Conservation (phyloP, 2,329 filamentous ascomycete genomes). For the Penicillium sp. region DNA sequence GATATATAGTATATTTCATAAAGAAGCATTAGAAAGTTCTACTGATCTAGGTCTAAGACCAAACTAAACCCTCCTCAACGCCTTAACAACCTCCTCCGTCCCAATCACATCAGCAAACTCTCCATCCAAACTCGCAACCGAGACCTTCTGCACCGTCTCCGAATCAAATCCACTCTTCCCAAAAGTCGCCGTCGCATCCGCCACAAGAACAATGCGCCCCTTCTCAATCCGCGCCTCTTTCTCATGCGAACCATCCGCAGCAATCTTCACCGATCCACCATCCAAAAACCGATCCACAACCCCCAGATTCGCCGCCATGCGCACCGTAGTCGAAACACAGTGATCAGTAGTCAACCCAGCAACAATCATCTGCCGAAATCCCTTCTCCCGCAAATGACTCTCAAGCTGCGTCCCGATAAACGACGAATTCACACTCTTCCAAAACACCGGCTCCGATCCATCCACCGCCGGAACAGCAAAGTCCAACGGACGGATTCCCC, state of each 20-base stretch:
- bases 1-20: too few relatives aligned
- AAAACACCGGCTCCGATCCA: constrained; percentile 36
- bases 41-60: too few relatives aligned
- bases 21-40: too few relatives aligned
- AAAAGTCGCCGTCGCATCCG: constrained; percentile 46
- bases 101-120: constrained; percentile 43
- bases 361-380: constrained; percentile 38
- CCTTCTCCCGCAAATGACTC: constrained; percentile 28
- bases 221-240: constrained; percentile 18
- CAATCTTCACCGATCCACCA: constrained; percentile 11
- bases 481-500: constrained; percentile 26
- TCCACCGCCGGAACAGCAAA: constrained; percentile 28
- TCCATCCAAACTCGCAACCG: constrained; percentile 41
- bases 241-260: constrained; percentile 19
- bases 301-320: constrained; percentile 46
- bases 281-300: constrained; percentile 34
- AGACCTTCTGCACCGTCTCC: constrained; percentile 44
- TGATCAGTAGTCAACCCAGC: constrained; percentile 47
- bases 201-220: constrained; percentile 39
- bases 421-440: constrained; percentile 45
- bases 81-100: constrained; percentile 35
- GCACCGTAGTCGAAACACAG: constrained; percentile 46
- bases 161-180: constrained; percentile 42
- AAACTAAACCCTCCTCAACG: constrained; percentile 17
- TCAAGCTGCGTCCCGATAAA: constrained; percentile 46